phyloP scores from a whole-genome alignment of 306 rosid species.

The Prunus mongolica region DNA sequence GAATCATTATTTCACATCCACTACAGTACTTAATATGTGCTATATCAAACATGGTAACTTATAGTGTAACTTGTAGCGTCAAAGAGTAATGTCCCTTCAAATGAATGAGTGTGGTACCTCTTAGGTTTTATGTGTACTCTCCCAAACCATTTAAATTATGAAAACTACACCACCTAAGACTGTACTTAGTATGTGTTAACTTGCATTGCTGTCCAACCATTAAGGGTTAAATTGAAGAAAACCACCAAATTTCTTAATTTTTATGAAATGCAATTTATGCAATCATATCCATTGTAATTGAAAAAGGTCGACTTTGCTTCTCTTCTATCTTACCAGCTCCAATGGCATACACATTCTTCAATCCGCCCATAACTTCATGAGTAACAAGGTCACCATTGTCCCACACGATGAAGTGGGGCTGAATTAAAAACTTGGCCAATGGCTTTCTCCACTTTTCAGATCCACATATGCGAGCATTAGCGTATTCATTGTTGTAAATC shows the following conservation, averaged over 20 bases:
- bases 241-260: neutral
- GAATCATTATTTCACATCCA: neutral
- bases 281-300: neutral
- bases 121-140: neutral
- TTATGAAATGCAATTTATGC: neutral
- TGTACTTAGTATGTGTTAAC: neutral
- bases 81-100: neutral
- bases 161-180: neutral
- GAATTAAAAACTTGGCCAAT: slow-evolving; percentile 84
- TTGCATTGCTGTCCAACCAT: neutral
- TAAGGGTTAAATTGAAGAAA: neutral
- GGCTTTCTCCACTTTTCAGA: slow-evolving; percentile 93
- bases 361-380: slow-evolving; percentile 97
- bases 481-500: slow-evolving; percentile 89
- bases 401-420: slow-evolving; percentile 90
- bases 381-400: slow-evolving; percentile 95
- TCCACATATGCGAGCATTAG: slow-evolving; percentile 95
- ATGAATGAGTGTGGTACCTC: neutral
- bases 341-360: slow-evolving; percentile 94
- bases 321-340: slow-evolving; percentile 71
- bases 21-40: neutral
- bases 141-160: neutral
- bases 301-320: neutral
- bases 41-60: neutral
- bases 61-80: neutral